Percentiles rank a stretch among this genome's conserved stretches.
Conservation (phyloP, 805 yeast species). For the Candida saitoana region DNA sequence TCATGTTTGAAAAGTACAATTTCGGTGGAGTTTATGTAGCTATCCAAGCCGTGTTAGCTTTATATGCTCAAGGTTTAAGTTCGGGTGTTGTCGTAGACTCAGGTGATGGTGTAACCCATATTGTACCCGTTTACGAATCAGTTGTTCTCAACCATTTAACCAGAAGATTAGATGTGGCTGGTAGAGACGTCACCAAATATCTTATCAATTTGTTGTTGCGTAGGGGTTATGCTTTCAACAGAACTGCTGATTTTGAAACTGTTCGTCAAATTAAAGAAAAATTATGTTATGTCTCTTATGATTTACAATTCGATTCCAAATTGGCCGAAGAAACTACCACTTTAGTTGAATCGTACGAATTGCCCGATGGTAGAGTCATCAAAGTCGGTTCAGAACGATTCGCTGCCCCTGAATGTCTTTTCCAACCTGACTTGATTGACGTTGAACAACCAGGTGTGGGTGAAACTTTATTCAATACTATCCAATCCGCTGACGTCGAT, state of each 20-base stretch:
- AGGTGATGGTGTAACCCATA: constrained; percentile 98
- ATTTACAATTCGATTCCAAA: constrained; percentile 81
- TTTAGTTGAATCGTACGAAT: constrained; percentile 82
- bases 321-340: constrained; percentile 94
- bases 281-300: constrained; percentile 91
- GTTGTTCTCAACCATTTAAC: constrained; percentile 95
- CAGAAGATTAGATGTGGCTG: constrained; percentile 91
- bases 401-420: constrained; percentile 94
- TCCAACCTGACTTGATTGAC: constrained; percentile 93
- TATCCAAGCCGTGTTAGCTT: constrained; percentile 95
- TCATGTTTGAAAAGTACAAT: constrained; percentile 86
- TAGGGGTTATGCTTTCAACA: constrained; percentile 95
- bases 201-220: constrained; percentile 85
- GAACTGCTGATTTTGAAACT: constrained; percentile 98
- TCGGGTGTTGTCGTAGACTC: constrained; percentile 98
- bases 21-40: constrained; percentile 94
- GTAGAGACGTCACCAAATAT: constrained; percentile 97
- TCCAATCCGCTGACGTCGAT: constrained; percentile 93
- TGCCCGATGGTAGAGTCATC: constrained; percentile 95
- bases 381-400: constrained; percentile 94
- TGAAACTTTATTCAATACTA: constrained; percentile 84
- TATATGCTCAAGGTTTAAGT: constrained; percentile 93
- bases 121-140: constrained; percentile 96
- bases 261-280: constrained; percentile 97
- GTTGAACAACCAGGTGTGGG: constrained; percentile 97